A percentile compares a stretch with the other conserved stretches of the same genome.
phyloP scores from a whole-genome alignment of 257 asterid species.

The Solanum pennellii region DNA sequence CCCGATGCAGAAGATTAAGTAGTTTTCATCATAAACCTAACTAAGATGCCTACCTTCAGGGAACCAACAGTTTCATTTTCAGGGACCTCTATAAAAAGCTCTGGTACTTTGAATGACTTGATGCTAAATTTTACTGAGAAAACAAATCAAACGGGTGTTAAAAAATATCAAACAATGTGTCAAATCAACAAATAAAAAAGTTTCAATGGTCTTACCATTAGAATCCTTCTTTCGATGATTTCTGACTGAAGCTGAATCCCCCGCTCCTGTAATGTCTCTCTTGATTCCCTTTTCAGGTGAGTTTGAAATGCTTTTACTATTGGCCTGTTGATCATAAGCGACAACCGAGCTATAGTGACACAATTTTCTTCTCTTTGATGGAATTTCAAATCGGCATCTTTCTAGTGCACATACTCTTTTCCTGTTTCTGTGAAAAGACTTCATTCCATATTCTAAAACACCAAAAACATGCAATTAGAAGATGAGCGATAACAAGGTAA shows the following conservation, averaged over 20 bases:
- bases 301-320: slow-evolving; percentile 55
- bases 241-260: slow-evolving; percentile 21
- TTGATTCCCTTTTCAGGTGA: slow-evolving; percentile 38
- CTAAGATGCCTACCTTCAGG: slow-evolving; percentile 50
- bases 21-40: neutral
- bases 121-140: slow-evolving; percentile 76
- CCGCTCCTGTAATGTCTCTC: slow-evolving; percentile 41
- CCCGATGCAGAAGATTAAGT: neutral
- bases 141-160: neutral
- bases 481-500: neutral
- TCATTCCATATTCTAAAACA: slow-evolving; percentile 54
- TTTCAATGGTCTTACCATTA: slow-evolving; percentile 30
- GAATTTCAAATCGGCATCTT: slow-evolving; percentile 33
- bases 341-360: slow-evolving; percentile 29
- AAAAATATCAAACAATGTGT: neutral
- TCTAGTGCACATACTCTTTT: slow-evolving; percentile 43
- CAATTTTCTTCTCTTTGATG: slow-evolving; percentile 68
- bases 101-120: slow-evolving; percentile 92
- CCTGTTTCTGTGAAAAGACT: slow-evolving; percentile 50
- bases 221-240: slow-evolving; percentile 38
- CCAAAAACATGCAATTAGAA: neutral
- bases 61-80: slow-evolving; percentile 87
- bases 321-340: slow-evolving; percentile 45
- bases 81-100: slow-evolving; percentile 87
- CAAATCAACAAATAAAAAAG: neutral